These are phyloP conservation scores for Apiotrichum porosum DNA, from an alignment of 1,284 basidiomycete genomes.

Conservation along the genomic window DNA sequence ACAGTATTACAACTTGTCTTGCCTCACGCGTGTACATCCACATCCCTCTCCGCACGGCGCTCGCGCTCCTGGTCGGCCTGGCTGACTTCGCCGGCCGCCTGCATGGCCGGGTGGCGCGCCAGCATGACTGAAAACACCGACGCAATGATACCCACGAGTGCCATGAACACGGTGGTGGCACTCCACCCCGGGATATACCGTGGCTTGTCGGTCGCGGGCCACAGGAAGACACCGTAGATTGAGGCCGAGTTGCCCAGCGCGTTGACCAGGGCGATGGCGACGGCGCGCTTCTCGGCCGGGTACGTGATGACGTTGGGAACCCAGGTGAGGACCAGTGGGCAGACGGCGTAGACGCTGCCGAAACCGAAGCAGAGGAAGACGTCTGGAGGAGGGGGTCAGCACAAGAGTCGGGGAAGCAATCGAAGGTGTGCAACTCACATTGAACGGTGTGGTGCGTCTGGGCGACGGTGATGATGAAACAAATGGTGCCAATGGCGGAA, in stretches of 20 bases:
- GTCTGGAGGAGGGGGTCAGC: slow-evolving; percentile 12
- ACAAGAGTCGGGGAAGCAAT: no score
- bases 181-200: slow-evolving; percentile 51
- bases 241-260: slow-evolving; percentile 42
- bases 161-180: slow-evolving; percentile 46
- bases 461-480: slow-evolving; percentile 41
- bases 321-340: slow-evolving; percentile 44
- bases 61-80: no score
- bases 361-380: slow-evolving; percentile 48
- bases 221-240: slow-evolving; percentile 51
- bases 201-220: slow-evolving; percentile 48
- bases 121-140: no score
- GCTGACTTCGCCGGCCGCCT: no score
- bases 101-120: no score
- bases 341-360: slow-evolving; percentile 42
- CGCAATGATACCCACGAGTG: slow-evolving; percentile 43
- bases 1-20: no score
- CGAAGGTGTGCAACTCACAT: slow-evolving; percentile 32
- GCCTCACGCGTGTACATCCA: no score
- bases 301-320: slow-evolving; percentile 45
- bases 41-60: no score
- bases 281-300: slow-evolving; percentile 45
- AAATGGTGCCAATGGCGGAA: slow-evolving; percentile 24
- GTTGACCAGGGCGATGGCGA: slow-evolving; percentile 45
- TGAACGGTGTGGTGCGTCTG: slow-evolving; percentile 37